Percentiles rank a stretch among this genome's conserved stretches.
Conservation (phyloP, 2,329 filamentous ascomycete species). For the Fusarium nodosum region DNA sequence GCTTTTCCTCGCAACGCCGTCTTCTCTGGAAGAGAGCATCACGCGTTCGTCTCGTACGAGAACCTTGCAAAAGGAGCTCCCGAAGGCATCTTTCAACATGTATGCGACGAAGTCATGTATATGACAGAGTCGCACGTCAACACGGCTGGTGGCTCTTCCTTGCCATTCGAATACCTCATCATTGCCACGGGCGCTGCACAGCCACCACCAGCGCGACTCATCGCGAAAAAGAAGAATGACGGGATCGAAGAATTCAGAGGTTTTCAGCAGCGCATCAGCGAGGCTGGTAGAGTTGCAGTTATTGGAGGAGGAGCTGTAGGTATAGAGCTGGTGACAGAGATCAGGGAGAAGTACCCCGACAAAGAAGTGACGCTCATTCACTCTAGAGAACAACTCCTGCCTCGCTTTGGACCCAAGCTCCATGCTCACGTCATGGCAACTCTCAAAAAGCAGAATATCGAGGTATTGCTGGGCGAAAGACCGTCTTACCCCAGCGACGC, state of each 20-base stretch:
- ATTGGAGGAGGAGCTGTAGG: conserved; percentile 37
- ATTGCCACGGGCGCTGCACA: conserved; percentile 38
- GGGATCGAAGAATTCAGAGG: conserved; percentile 21
- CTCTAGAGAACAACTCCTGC: conserved; percentile 25
- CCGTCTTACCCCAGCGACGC: background rate
- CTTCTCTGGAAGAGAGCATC: conserved; percentile 7
- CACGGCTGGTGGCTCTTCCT: background rate
- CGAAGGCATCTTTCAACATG: conserved; percentile 21
- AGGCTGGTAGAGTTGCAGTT: conserved; percentile 7
- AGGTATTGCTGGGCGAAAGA: conserved; percentile 13
- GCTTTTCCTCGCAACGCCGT: conserved; percentile 33
- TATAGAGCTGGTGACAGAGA: conserved; percentile 26
- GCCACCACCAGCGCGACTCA: conserved; percentile 26
- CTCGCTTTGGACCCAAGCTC: conserved; percentile 24
- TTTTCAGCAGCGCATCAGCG: conserved; percentile 4
- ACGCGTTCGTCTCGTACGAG: conserved; percentile 24
- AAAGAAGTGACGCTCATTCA: conserved; percentile 30
- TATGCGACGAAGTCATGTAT: conserved; percentile 10
- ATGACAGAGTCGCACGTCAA: background rate
- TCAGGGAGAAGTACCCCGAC: conserved; percentile 13
- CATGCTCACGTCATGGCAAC: conserved; percentile 5
- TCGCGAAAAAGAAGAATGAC: background rate
- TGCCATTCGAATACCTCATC: conserved; percentile 24
- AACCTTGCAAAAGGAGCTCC: conserved; percentile 17
- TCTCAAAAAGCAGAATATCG: background rate